Percentiles rank a stretch among this genome's conserved stretches.
Conservation (phyloP, 2,329 filamentous ascomycete genomes). For the Canariomyces notabilis region DNA sequence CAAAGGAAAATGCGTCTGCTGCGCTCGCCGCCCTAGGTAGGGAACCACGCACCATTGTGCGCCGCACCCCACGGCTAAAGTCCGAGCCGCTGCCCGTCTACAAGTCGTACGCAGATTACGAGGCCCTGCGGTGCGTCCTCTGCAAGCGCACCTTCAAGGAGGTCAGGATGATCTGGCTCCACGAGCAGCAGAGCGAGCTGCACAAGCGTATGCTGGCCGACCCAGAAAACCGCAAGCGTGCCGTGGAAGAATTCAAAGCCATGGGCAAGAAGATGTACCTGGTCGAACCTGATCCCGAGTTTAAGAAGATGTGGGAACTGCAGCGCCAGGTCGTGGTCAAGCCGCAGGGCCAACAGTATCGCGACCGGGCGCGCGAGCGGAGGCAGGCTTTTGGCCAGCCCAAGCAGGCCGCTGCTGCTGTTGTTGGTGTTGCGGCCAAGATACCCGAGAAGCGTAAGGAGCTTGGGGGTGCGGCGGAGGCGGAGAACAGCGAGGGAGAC, state of each 20-base stretch:
- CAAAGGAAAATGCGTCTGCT: slow-evolving; percentile 22
- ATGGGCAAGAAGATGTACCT: slow-evolving; percentile 30
- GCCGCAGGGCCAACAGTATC: slow-evolving; percentile 40
- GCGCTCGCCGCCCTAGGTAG: slow-evolving; percentile 23
- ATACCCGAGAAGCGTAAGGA: slow-evolving; percentile 31
- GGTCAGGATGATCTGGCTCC: slow-evolving; percentile 36
- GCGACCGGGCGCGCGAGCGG: slow-evolving; percentile 64
- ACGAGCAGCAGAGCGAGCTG: slow-evolving; percentile 42
- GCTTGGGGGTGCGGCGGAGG: slow-evolving; percentile 28
- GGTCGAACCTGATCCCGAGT: slow-evolving; percentile 18
- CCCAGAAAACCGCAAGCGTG: slow-evolving; percentile 26
- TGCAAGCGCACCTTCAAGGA: slow-evolving; percentile 40
- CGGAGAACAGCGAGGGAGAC: slow-evolving; percentile 16
- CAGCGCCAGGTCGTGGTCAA: slow-evolving; percentile 22
- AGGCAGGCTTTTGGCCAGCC: slow-evolving; percentile 58
- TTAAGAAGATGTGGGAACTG: slow-evolving; percentile 13
- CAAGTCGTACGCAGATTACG: slow-evolving; percentile 52
- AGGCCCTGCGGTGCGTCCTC: slow-evolving; percentile 36
- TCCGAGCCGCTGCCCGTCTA: slow-evolving; percentile 38
- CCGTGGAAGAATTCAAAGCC: slow-evolving; percentile 29
- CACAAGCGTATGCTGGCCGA: slow-evolving; percentile 31
- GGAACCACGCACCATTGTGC: slow-evolving; percentile 23
- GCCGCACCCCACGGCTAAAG: slow-evolving; percentile 27
- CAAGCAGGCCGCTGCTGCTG: slow-evolving; percentile 41
- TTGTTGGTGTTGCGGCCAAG: slow-evolving; percentile 19